Evolutionary conservation across 1,139 yeast species (phyloP), one percentile per base, ranked within the genome.

Genomic region (Scheffersomyces segobiensis): DNA sequence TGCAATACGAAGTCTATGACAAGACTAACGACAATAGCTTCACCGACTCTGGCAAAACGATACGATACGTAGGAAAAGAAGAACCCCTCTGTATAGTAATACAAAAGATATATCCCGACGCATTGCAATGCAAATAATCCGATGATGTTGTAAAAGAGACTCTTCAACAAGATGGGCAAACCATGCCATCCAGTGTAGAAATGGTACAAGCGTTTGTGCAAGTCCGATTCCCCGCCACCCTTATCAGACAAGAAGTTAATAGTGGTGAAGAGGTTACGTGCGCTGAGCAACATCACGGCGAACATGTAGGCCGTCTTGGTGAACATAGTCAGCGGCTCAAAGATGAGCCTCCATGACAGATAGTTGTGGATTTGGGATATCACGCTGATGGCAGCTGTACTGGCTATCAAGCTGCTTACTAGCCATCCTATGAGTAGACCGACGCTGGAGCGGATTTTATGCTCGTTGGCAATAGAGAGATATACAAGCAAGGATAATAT

Each of bases 401-500:
- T 74, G 14, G 91, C 75, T 6, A 89, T 67, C 0, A 73, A 50
- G 1, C 81, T 68, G 62, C 88, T 87, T 1, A 83, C 82, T 0
- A 80, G 39, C 77, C 89, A 87, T 0, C 93, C 93, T n/a, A 82
- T 58, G 7, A 87, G 64, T 14, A 90, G 72, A 0, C 95, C 93
- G 2, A 78, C 54, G 64, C 81, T 82, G 2, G 93, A 88, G 55
- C 86, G 80, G 12, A 89, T 82, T 21, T 85, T 77, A 53, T 83
- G 83, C 55, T 82, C 73, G 60, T 86, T 84, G 20, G 85, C 74
- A 42, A 88, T 74, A 19, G 88, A 79, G n/a, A 87, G 65, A 60
- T 71, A 77, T 19, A 75, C 59, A 59, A 70, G 72, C 18, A 71
- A 52, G 12, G 69, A 22, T 52, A 66, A 70, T 2, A 55, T 57